Base-by-base conservation (phyloP, 352 stramenopile species). In the Phytophthora lateralis region DNA sequence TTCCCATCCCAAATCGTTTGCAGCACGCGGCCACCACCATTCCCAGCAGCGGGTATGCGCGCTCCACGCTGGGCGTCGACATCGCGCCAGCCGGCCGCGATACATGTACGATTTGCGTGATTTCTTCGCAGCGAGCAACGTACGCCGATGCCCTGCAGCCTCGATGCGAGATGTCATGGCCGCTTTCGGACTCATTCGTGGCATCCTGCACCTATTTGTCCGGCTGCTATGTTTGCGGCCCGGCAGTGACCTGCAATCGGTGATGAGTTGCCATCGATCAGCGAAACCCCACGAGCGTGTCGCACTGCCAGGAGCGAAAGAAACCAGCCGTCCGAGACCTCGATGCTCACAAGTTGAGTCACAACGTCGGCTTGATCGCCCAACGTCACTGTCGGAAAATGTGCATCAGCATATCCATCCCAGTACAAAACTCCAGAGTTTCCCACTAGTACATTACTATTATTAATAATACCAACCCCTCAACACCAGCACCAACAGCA, bases 201-300 rank as follows among this genome's bases (percentile, higher is more conserved):
- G 4, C 26, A 30, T 30, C 35, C 35, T 24, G 38, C 38, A 44
- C 38, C 38, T 30, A 30, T 30, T 30, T 8, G 26, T 30, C 26
- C 26, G 26, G 21, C 21, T 24, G 21, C 21, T n/a, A 21, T 45
- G 20, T 29, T 29, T 29, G 26, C 26, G 6, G n/a, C n/a, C 26
- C 8, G 27, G 27, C 27, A 29, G 6, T 7, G 27, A 2, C 4
- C 20, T 27, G 42, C 41, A 49, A 60, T 24, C 49, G 10, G 58
- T 49, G 58, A 61, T 60, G 50, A 50, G 27, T 51, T 60, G 24
- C 18, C 50, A 48, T 66, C 58, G 51, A 56, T 62, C 59, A 66
- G 58, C 58, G 49, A 60, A 60, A 66, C 50, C n/a, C n/a, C 32
- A 67, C 54, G 51, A 35, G 26, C 37, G 30, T 54, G 30, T 54